Percentiles rank a stretch among this genome's conserved stretches.
Conservation (phyloP, 352 stramenopile species). For the Elongisporangium anandrum region DNA sequence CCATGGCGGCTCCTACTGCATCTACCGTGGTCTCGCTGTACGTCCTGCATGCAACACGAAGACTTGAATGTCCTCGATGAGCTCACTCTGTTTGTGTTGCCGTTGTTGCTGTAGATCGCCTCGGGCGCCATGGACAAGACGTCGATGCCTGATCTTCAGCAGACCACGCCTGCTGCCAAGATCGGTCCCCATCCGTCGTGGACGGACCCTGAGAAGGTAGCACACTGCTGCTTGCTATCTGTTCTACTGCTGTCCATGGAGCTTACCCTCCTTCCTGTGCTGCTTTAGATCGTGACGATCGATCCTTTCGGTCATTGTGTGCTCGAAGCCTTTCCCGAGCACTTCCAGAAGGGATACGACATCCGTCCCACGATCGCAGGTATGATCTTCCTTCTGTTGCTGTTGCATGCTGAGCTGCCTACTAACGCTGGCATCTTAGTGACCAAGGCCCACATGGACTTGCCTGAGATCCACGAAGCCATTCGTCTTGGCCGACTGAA, state of each 20-base stretch:
- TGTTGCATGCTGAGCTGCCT: neutral
- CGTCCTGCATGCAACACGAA: constrained; percentile 5
- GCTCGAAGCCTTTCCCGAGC: constrained; percentile 87
- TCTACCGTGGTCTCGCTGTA: constrained; percentile 97
- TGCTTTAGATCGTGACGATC: constrained; percentile 60
- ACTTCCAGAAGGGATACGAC: constrained; percentile 97
- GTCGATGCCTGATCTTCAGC: constrained; percentile 68
- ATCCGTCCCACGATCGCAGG: constrained; percentile 97
- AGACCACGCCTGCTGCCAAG: constrained; percentile 95
- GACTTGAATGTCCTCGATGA: neutral
- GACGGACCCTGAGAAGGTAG: constrained; percentile 92
- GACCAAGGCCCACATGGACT: constrained; percentile 97
- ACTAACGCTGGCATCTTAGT: constrained; percentile 20
- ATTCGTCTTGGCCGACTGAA: constrained; percentile 91
- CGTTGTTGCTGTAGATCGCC: constrained; percentile 53
- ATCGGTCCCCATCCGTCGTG: constrained; percentile 96
- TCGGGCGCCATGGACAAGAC: constrained; percentile 70
- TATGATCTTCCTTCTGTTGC: constrained; percentile 1
- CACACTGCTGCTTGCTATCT: neutral
- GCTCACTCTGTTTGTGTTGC: neutral
- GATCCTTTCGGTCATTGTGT: constrained; percentile 79
- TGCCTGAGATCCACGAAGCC: constrained; percentile 98
- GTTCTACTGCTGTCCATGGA: neutral
- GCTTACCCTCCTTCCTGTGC: neutral
- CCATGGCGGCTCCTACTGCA: constrained; percentile 97